phyloP scores from a whole-genome alignment of 768 basidiomycete genomes.

The Russula ochroleuca region DNA sequence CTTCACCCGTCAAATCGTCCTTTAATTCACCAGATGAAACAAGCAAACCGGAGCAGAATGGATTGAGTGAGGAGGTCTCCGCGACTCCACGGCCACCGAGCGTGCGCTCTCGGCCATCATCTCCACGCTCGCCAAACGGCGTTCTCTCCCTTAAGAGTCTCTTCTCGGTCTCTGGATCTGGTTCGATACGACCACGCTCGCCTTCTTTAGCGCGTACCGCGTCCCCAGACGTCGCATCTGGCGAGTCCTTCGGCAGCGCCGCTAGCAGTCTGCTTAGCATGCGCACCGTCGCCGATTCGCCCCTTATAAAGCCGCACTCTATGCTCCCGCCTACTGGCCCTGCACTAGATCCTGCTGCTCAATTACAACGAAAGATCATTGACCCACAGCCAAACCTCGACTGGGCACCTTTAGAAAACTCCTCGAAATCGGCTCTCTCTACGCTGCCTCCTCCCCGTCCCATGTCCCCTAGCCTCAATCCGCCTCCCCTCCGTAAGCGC shows the following conservation, averaged over 20 bases:
- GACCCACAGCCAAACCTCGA: slow-evolving; percentile 27
- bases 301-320: slow-evolving; percentile 29
- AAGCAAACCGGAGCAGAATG: slow-evolving; percentile 3
- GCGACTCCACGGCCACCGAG: slow-evolving; percentile 31
- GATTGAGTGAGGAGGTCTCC: slow-evolving; percentile 6
- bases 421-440: slow-evolving; percentile 30
- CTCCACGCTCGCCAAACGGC: slow-evolving; percentile 32
- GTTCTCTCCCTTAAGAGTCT: slow-evolving; percentile 59
- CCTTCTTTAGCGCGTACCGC: slow-evolving; percentile 40
- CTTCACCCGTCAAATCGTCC: slow-evolving; percentile 31
- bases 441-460: slow-evolving; percentile 27
- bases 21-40: slow-evolving; percentile 20
- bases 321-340: slow-evolving; percentile 25
- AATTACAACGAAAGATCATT: slow-evolving; percentile 26
- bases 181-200: slow-evolving; percentile 50
- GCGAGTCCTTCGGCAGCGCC: slow-evolving; percentile 56
- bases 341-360: slow-evolving; percentile 8
- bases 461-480: slow-evolving; percentile 33
- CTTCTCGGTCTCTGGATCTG: slow-evolving; percentile 43
- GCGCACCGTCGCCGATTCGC: slow-evolving; percentile 36
- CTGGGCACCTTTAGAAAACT: slow-evolving; percentile 19
- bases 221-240: slow-evolving; percentile 35
- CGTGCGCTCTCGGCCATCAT: slow-evolving; percentile 29
- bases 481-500: slow-evolving; percentile 33
- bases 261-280: slow-evolving; percentile 53